Percentiles rank a stretch among this genome's conserved stretches.
phyloP scores from a whole-genome alignment of 2,329 filamentous ascomycete genomes.

The Cladosporium austrohemisphaericum region DNA sequence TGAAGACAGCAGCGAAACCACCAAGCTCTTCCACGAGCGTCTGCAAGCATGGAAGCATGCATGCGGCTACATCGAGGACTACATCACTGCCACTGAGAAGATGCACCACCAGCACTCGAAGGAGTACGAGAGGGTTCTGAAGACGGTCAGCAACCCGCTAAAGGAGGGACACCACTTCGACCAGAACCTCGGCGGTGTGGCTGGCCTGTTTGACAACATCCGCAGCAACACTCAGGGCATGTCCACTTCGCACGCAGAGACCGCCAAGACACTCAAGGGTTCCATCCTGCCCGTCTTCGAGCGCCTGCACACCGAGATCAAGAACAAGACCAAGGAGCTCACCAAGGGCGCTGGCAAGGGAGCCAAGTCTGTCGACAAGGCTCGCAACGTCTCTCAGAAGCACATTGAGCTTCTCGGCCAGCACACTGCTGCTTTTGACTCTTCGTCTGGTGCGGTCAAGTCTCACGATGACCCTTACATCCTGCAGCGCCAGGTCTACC shows the following conservation, averaged over 20 bases:
- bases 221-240: slow-evolving; percentile 87
- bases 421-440: slow-evolving; percentile 75
- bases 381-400: slow-evolving; percentile 81
- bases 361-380: slow-evolving; percentile 88
- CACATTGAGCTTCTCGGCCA: slow-evolving; percentile 92
- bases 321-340: slow-evolving; percentile 91
- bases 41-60: slow-evolving; percentile 96
- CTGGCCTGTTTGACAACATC: slow-evolving; percentile 91
- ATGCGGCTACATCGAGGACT: slow-evolving; percentile 85
- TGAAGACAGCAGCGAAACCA: slow-evolving; percentile 49
- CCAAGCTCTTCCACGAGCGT: slow-evolving; percentile 72
- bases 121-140: slow-evolving; percentile 92
- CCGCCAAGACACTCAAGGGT: slow-evolving; percentile 83
- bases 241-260: slow-evolving; percentile 84
- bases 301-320: slow-evolving; percentile 91
- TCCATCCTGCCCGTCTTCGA: slow-evolving; percentile 84
- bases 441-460: slow-evolving; percentile 66
- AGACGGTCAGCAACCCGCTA: slow-evolving; percentile 83
- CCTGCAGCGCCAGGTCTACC: slow-evolving; percentile 71
- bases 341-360: slow-evolving; percentile 74
- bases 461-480: slow-evolving; percentile 84
- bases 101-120: slow-evolving; percentile 79
- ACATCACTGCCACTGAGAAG: slow-evolving; percentile 80
- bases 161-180: slow-evolving; percentile 92
- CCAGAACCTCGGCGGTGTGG: slow-evolving; percentile 78